Evolutionary conservation across 73 alveolate genomes (phyloP).

Genomic region (Blepharisma stoltei): DNA sequence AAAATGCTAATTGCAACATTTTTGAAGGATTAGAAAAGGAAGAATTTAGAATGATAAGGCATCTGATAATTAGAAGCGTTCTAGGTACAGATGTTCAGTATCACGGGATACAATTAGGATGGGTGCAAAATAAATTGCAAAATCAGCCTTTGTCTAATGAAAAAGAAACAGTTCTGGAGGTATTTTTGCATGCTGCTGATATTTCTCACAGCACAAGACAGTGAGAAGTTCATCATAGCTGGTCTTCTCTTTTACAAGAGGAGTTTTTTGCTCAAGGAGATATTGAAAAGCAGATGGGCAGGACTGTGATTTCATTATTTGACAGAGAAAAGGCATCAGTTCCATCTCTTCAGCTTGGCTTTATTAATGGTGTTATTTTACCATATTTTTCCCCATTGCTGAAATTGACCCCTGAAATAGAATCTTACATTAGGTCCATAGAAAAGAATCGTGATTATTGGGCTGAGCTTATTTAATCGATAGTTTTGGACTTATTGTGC

Average conservation of each 20-base stretch:
- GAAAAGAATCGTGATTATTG: too few species aligned
- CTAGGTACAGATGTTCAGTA: slow-evolving; percentile 76
- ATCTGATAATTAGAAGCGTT: slow-evolving; percentile 62
- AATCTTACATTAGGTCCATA: too few species aligned
- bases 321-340: too few species aligned
- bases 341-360: too few species aligned
- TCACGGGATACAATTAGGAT: slow-evolving; percentile 31
- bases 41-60: slow-evolving; percentile 51
- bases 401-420: too few species aligned
- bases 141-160: too few species aligned
- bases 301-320: too few species aligned
- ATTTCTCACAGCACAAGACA: slow-evolving; percentile 26
- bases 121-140: too few species aligned
- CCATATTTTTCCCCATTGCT: too few species aligned
- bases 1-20: slow-evolving; percentile 43
- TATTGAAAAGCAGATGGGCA: background rate
- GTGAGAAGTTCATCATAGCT: background rate
- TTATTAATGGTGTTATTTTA: too few species aligned
- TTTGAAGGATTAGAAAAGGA: slow-evolving; percentile 41
- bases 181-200: slow-evolving; percentile 22
- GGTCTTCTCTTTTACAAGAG: background rate
- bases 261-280: slow-evolving; percentile 32
- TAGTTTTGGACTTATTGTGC: too few species aligned
- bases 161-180: background rate
- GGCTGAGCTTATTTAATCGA: too few species aligned